Conservation (phyloP, 306 rosid species). For the Dryas alaskensis region DNA sequence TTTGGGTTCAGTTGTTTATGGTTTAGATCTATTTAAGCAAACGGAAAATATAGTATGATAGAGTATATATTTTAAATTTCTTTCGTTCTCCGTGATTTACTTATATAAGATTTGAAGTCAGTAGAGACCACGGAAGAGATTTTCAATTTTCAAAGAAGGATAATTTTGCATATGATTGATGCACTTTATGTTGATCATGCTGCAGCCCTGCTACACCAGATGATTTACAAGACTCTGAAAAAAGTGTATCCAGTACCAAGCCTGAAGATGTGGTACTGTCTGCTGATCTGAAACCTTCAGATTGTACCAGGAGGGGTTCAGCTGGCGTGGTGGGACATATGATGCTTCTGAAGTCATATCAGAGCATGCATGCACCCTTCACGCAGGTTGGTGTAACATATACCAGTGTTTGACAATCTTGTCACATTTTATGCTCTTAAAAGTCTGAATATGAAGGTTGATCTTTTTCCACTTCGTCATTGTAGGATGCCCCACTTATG, state of each 20-base stretch:
- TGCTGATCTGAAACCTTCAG: conserved; percentile 49
- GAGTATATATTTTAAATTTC: background rate
- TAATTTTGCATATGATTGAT: conserved; percentile 6
- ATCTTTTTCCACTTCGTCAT: conserved; percentile 23
- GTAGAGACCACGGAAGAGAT: background rate
- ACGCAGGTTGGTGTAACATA: conserved; percentile 69
- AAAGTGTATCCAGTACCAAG: conserved; percentile 33
- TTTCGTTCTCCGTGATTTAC: background rate
- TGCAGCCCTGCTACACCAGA: conserved; percentile 46
- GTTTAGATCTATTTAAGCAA: background rate
- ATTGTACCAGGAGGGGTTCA: conserved; percentile 65
- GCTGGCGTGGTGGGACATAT: conserved; percentile 65
- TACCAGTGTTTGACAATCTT: conserved; percentile 23
- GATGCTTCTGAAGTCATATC: conserved; percentile 80
- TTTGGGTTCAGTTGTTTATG: background rate
- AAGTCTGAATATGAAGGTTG: conserved; percentile 20
- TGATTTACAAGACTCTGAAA: conserved; percentile 37
- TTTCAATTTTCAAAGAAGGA: background rate
- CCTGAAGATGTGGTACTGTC: conserved; percentile 38
- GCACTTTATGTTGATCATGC: conserved; percentile 21
- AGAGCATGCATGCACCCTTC: conserved; percentile 85
- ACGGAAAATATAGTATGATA: background rate
- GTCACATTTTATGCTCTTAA: conserved; percentile 18
- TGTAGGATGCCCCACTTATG: conserved; percentile 87
- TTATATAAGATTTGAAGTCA: background rate